These are phyloP conservation scores for Petunia hybrid DNA, from an alignment of 305 asterid genomes.

Conservation along the genomic window DNA sequence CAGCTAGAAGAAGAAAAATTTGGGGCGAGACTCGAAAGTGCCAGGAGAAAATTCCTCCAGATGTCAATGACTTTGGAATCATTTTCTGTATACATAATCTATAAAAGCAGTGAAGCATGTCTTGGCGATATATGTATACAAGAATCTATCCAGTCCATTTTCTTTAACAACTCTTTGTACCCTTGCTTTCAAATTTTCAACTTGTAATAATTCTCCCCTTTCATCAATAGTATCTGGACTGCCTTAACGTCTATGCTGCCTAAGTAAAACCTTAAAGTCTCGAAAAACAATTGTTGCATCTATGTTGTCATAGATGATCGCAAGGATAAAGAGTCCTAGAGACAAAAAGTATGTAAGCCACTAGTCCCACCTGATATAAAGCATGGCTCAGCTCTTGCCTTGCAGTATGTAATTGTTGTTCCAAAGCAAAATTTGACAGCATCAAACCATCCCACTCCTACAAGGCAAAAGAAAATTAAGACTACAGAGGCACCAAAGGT, in stretches of 20 bases:
- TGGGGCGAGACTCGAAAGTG: background rate
- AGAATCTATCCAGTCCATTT: background rate
- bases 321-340: background rate
- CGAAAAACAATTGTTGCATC: background rate
- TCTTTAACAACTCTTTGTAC: background rate
- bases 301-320: background rate
- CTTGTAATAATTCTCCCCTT: constrained; percentile 5
- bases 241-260: background rate
- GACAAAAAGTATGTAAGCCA: background rate
- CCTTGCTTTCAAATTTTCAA: constrained; percentile 7
- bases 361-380: constrained; percentile 74
- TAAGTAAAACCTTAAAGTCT: background rate
- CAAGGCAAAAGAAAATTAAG: constrained; percentile 33
- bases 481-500: constrained; percentile 20
- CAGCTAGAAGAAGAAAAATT: constrained; percentile 1
- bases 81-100: background rate
- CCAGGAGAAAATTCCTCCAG: constrained; percentile 7
- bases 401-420: constrained; percentile 91
- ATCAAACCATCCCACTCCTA: constrained; percentile 98
- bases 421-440: constrained; percentile 95
- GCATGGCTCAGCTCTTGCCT: constrained; percentile 99
- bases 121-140: background rate
- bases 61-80: background rate
- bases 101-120: background rate
- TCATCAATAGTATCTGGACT: background rate